Evolutionary conservation across 495 filamentous ascomycete genomes (phyloP).

Genomic region (Xylaria scruposa): DNA sequence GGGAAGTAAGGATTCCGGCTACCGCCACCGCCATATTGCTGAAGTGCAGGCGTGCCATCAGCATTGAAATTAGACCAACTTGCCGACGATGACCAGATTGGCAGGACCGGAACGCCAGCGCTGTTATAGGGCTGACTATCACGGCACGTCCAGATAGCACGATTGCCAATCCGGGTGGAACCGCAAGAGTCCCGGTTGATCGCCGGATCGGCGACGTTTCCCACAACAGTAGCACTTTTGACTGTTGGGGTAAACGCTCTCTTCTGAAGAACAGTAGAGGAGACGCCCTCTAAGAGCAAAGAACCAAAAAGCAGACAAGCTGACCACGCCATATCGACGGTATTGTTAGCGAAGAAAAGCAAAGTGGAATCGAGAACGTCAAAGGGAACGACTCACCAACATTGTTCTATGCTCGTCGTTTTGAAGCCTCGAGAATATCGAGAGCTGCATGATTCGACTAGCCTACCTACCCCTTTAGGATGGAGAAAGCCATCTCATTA

Average conservation of each 20-base stretch:
- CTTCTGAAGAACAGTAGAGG: constrained; percentile 4
- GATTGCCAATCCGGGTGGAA: constrained; percentile 36
- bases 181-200: constrained; percentile 43
- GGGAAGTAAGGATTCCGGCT: constrained; percentile 39
- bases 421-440: constrained; percentile 9
- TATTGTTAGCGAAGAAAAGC: constrained; percentile 4
- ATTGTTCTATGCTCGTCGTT: neutral
- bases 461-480: constrained; percentile 23
- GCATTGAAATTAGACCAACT: constrained; percentile 38
- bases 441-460: neutral
- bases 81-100: constrained; percentile 36
- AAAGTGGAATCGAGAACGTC: neutral
- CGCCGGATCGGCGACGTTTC: constrained; percentile 39
- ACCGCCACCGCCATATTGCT: constrained; percentile 34
- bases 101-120: constrained; percentile 30
- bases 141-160: constrained; percentile 41
- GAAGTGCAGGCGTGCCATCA: constrained; percentile 30
- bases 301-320: constrained; percentile 12
- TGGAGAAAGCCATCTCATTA: neutral
- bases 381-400: neutral
- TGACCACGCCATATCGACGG: constrained; percentile 18
- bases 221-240: constrained; percentile 33
- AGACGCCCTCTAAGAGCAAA: constrained; percentile 17
- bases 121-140: constrained; percentile 37
- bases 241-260: constrained; percentile 25